Percentiles rank a stretch among this genome's conserved stretches.
Conservation (phyloP, 495 filamentous ascomycete species). For the Penicillium riverlandense region DNA sequence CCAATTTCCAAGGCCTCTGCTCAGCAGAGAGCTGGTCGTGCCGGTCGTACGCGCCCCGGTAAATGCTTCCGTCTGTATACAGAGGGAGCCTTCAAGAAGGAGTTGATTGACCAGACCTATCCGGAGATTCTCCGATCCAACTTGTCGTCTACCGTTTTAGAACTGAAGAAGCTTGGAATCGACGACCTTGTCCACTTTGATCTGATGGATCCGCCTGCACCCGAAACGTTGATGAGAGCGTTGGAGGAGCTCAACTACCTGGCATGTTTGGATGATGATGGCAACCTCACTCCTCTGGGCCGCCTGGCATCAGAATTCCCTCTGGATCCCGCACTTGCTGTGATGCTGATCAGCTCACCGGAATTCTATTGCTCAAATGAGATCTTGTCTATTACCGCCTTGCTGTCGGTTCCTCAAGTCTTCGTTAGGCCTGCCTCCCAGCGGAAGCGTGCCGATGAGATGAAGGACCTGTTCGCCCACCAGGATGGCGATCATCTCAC, state of each 20-base stretch:
- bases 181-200: conserved; percentile 98
- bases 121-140: conserved; percentile 95
- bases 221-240: conserved; percentile 97
- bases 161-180: conserved; percentile 95
- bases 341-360: conserved; percentile 95
- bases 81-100: conserved; percentile 93
- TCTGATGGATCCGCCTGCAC: conserved; percentile 96
- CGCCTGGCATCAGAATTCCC: conserved; percentile 91
- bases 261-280: conserved; percentile 93
- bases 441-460: conserved; percentile 91
- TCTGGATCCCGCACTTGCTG: conserved; percentile 87
- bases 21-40: conserved; percentile 95
- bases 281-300: conserved; percentile 79
- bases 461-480: conserved; percentile 92
- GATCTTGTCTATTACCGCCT: conserved; percentile 87
- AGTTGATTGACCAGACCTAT: conserved; percentile 93
- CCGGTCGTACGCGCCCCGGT: conserved; percentile 93
- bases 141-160: conserved; percentile 85
- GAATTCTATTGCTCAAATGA: conserved; percentile 99
- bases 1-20: conserved; percentile 98
- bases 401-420: conserved; percentile 91
- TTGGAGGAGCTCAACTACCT: conserved; percentile 97
- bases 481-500: conserved; percentile 91
- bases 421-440: conserved; percentile 81
- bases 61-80: conserved; percentile 98